phyloP scores from a whole-genome alignment of 1,284 basidiomycete genomes.

The Omphalotus olearius region DNA sequence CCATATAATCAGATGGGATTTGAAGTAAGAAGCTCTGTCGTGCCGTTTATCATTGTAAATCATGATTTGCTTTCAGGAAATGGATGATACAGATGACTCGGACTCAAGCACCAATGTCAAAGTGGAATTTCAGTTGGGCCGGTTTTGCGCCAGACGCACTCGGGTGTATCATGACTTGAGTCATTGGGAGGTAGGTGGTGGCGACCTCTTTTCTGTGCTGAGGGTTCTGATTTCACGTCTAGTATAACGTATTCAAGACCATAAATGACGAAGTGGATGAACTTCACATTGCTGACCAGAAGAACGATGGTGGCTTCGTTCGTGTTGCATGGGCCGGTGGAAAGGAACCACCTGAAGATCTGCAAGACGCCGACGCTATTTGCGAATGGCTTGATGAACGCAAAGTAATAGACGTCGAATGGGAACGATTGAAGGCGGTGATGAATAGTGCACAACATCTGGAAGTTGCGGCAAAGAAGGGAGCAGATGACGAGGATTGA shows the following conservation, averaged over 20 bases:
- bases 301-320: constrained; percentile 40
- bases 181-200: constrained; percentile 78
- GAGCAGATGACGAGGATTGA: constrained; percentile 30
- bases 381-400: constrained; percentile 80
- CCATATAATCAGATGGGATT: constrained; percentile 61
- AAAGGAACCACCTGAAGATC: constrained; percentile 54
- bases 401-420: constrained; percentile 62
- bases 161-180: constrained; percentile 69
- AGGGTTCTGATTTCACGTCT: background rate
- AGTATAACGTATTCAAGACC: constrained; percentile 57
- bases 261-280: constrained; percentile 54
- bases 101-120: constrained; percentile 22
- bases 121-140: constrained; percentile 54
- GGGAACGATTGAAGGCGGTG: constrained; percentile 63
- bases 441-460: constrained; percentile 69
- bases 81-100: constrained; percentile 25
- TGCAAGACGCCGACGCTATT: constrained; percentile 67
- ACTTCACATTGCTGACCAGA: constrained; percentile 32
- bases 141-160: constrained; percentile 71
- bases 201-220: constrained; percentile 1
- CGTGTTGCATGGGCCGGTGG: constrained; percentile 52
- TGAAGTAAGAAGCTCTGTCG: constrained; percentile 32
- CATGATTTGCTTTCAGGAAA: background rate
- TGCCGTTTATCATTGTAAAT: background rate
- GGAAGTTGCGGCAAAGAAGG: constrained; percentile 46